Conservation (phyloP, 2,329 filamentous ascomycete species). For the Monascus ruber region DNA sequence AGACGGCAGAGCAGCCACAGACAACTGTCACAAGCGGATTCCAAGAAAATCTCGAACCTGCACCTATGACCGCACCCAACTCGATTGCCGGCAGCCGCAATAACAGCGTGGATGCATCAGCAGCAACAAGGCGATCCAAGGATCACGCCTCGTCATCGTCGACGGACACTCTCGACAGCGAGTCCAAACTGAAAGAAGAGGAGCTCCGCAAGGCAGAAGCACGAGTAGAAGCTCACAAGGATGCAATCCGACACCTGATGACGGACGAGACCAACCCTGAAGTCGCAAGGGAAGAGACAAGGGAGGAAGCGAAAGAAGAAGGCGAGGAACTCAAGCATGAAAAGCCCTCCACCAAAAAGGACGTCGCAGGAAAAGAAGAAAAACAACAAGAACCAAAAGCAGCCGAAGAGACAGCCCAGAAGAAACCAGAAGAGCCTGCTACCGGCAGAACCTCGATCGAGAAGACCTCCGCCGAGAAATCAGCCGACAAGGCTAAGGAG, state of each 20-base stretch:
- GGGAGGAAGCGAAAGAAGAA: slow-evolving; percentile 1
- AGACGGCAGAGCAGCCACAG: too few species aligned
- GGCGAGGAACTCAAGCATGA: not conserved
- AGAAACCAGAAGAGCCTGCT: too few species aligned
- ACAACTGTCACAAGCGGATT: too few species aligned
- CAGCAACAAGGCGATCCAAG: not conserved
- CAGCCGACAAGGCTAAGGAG: slow-evolving; percentile 15
- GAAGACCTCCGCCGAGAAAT: slow-evolving; percentile 5
- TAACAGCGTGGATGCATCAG: not conserved
- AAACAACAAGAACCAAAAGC: too few species aligned
- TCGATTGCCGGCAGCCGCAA: too few species aligned
- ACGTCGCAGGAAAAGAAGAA: too few species aligned
- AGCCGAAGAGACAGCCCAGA: too few species aligned
- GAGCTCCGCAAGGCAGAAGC: not conserved
- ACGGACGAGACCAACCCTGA: not conserved
- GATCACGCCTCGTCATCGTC: not conserved
- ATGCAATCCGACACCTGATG: slow-evolving; percentile 1
- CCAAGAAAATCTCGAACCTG: too few species aligned
- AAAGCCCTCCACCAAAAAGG: too few species aligned
- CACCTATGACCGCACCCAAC: too few species aligned
- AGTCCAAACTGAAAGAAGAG: not conserved
- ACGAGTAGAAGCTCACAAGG: not conserved
- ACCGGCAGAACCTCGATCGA: not conserved
- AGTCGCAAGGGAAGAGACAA: slow-evolving; percentile 6
- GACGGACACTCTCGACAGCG: not conserved